Evolutionary conservation across 2,329 filamentous ascomycete species (phyloP).

Genomic region (Dothidotthia symphoricarpi): DNA sequence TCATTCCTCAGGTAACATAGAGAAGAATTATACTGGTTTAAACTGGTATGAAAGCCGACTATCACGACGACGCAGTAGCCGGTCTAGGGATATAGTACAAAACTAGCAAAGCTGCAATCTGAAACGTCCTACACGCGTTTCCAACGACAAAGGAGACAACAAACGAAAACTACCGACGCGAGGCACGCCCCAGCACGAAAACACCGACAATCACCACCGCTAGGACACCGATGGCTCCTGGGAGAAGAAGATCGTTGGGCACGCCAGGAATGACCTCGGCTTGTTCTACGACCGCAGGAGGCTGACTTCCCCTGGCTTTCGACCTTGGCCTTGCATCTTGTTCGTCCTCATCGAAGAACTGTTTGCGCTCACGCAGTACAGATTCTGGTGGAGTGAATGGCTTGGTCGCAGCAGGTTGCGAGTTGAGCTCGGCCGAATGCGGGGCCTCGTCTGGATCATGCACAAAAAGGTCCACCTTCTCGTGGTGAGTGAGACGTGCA

Average conservation of each 20-base stretch:
- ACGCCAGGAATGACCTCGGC: conserved; percentile 87
- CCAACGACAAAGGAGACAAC: conserved; percentile 1
- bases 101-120: conserved; percentile 11
- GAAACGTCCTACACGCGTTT: conserved; percentile 1
- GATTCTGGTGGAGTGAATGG: conserved; percentile 55
- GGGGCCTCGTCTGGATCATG: conserved; percentile 91
- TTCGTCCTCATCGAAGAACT: conserved; percentile 55
- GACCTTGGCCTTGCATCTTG: conserved; percentile 50
- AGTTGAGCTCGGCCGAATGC: conserved; percentile 62
- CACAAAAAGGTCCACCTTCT: conserved; percentile 97
- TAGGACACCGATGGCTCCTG: conserved; percentile 91
- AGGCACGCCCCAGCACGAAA: conserved; percentile 77
- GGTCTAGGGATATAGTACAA: neutral
- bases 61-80: too few relatives aligned
- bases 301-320: conserved; percentile 41
- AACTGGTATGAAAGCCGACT: too few relatives aligned
- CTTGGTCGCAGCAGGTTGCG: conserved; percentile 54
- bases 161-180: conserved; percentile 43
- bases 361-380: conserved; percentile 48
- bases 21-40: too few relatives aligned
- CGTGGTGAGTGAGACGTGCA: conserved; percentile 70
- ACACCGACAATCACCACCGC: conserved; percentile 92
- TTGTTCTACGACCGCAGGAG: conserved; percentile 50
- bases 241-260: conserved; percentile 88
- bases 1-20: too few relatives aligned